Conservation (phyloP, 768 basidiomycete species). For the Dictyophora rubrovolvata region DNA sequence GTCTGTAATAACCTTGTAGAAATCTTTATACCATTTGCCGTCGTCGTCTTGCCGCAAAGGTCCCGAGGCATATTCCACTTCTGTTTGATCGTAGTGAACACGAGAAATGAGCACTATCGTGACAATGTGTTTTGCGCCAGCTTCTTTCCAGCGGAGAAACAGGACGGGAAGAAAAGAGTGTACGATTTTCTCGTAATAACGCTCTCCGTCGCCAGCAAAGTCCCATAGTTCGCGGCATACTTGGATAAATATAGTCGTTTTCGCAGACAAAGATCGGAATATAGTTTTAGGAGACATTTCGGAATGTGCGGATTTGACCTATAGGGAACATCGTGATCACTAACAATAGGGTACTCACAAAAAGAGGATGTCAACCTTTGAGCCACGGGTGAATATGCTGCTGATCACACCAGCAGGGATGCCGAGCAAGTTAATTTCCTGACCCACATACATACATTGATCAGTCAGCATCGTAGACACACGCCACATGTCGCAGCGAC, state of each 20-base stretch:
- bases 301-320: constrained; percentile 79
- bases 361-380: constrained; percentile 37
- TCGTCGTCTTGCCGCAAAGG: constrained; percentile 68
- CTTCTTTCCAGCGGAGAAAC: constrained; percentile 74
- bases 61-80: constrained; percentile 74
- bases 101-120: constrained; percentile 92
- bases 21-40: constrained; percentile 82
- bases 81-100: constrained; percentile 76
- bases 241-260: constrained; percentile 90
- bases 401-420: constrained; percentile 76
- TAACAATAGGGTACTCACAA: background rate
- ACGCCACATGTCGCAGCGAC: constrained; percentile 95
- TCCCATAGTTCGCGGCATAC: constrained; percentile 95
- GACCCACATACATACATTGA: constrained; percentile 72
- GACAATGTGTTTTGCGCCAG: constrained; percentile 84
- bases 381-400: constrained; percentile 59
- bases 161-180: constrained; percentile 91
- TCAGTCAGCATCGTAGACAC: constrained; percentile 73
- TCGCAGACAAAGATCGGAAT: constrained; percentile 84
- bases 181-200: constrained; percentile 94
- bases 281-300: constrained; percentile 79
- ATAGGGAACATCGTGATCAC: background rate
- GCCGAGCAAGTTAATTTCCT: constrained; percentile 80
- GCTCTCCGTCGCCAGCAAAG: constrained; percentile 91
- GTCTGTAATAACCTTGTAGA: constrained; percentile 92